Base-by-base conservation (phyloP, 106 monocot species). In the Agapanthus africanus region DNA sequence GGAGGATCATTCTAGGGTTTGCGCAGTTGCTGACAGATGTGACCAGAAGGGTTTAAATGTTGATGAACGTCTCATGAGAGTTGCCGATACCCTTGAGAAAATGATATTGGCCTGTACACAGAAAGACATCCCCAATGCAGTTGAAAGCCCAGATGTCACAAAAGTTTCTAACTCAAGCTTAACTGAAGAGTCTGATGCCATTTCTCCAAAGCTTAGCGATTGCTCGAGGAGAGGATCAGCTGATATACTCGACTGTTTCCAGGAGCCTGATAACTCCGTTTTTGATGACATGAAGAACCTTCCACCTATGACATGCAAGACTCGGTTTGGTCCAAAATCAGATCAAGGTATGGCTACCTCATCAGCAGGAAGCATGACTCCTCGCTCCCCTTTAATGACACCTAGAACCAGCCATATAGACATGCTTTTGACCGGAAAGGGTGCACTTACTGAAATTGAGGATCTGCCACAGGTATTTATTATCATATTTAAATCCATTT, bases 361-460 rank as follows among this genome's bases (percentile, higher is more conserved):
- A 71, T 99, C 99, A 32, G 90, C 93, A 69, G 97, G 93, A 3
- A 93, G 92, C 66, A 79, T 99, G 82, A 99, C 99, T 74, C 99
- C 99, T 64, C 79, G 93, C 61, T 99, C 99, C 65, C 99, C 99
- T 65, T 50, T 99, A 41, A 47, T 80, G 70, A 99, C 99, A 63
- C 99, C 99, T 63, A 80, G 83, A 65, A 77, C 79, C 11, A 81
- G 68, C 62, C 93, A 90, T 69, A 78, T 93, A 64, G 99, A 99
- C 68, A 79, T 87, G 80, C 85, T 99, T 87, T 85, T 99, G 70
- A 64, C 84, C 31, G 92, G 82, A 36, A 89, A 69, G 67, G 82
- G 51, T 81, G 69, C 73, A 72, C 69, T 94, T 72, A 67, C 80
- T 66, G 99, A 99, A 87, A 85, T 28, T 71, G 90, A 87, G 40